Evolutionary conservation across 78 protist species (phyloP).

Genomic region (Diacronema lutheri): DNA sequence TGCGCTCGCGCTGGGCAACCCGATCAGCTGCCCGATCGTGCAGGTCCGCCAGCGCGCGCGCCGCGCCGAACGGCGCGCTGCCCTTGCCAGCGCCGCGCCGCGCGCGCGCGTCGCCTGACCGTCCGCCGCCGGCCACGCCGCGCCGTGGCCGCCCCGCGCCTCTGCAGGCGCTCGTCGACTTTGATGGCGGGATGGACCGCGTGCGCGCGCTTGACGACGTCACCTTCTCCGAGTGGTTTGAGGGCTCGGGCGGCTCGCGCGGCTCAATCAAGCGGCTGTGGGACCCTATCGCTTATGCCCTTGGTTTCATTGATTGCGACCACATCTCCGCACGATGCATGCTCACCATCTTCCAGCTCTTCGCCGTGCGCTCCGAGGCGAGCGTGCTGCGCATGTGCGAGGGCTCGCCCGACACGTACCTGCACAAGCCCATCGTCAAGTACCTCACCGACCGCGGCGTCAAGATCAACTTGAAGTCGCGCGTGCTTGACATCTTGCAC

Average conservation of each 20-base stretch:
- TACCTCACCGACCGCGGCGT: conserved; percentile 41
- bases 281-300: conserved; percentile 52
- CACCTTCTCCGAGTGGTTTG: conserved; percentile 39
- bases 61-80: no score
- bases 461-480: conserved; percentile 2
- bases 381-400: conserved; percentile 32
- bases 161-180: conserved; percentile 42
- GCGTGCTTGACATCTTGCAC: not conserved
- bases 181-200: conserved; percentile 35
- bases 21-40: no score
- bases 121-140: no score
- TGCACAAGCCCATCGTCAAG: conserved; percentile 35
- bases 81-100: no score
- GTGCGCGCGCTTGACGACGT: conserved; percentile 41
- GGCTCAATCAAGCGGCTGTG: conserved; percentile 38
- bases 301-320: conserved; percentile 47
- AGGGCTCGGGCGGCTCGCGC: conserved; percentile 2
- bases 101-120: no score
- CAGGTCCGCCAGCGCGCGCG: no score
- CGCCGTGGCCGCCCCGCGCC: no score
- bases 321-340: conserved; percentile 42
- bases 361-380: conserved; percentile 27
- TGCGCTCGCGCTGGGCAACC: conserved; percentile 34
- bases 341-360: conserved; percentile 41
- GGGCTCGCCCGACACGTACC: conserved; percentile 25